Conservation (phyloP, 1,139 yeast genomes). For the Lodderomyces theae region DNA sequence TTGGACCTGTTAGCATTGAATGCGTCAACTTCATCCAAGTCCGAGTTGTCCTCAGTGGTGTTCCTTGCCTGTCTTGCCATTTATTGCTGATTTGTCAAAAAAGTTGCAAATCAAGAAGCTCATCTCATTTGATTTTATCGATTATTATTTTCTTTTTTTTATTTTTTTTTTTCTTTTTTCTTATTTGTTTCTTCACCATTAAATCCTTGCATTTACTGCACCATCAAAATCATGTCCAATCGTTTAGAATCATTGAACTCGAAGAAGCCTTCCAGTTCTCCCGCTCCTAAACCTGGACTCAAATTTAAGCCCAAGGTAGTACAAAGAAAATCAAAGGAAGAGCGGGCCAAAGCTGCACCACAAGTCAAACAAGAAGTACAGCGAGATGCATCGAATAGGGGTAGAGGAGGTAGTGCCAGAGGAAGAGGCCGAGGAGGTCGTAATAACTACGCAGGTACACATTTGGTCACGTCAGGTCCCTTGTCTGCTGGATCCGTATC, state of each 20-base stretch:
- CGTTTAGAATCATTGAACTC: conserved; percentile 44
- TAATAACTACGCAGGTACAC: conserved; percentile 58
- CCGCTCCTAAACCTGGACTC: conserved; percentile 42
- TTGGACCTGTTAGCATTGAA: conserved; percentile 67
- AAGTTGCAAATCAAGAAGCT: conserved; percentile 8
- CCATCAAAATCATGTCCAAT: conserved; percentile 32
- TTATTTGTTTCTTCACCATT: neutral
- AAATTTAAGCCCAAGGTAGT: conserved; percentile 83
- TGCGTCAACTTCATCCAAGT: conserved; percentile 67
- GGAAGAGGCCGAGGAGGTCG: conserved; percentile 42
- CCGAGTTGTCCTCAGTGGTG: conserved; percentile 28
- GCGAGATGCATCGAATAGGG: conserved; percentile 21
- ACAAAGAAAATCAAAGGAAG: conserved; percentile 78
- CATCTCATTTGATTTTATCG: conserved; percentile 13
- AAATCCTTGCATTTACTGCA: neutral
- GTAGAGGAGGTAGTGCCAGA: conserved; percentile 28
- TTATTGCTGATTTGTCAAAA: neutral
- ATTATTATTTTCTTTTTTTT: conserved; percentile 5
- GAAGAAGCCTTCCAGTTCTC: conserved; percentile 21
- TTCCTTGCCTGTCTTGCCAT: conserved; percentile 4
- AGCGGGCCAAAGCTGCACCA: conserved; percentile 75
- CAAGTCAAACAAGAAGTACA: conserved; percentile 37
- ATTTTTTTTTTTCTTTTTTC: neutral
- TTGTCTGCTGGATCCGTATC: conserved; percentile 64
- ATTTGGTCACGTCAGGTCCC: conserved; percentile 69